Evolutionary conservation across 2,329 filamentous ascomycete species (phyloP).

Genomic region (Fusarium tupiense): DNA sequence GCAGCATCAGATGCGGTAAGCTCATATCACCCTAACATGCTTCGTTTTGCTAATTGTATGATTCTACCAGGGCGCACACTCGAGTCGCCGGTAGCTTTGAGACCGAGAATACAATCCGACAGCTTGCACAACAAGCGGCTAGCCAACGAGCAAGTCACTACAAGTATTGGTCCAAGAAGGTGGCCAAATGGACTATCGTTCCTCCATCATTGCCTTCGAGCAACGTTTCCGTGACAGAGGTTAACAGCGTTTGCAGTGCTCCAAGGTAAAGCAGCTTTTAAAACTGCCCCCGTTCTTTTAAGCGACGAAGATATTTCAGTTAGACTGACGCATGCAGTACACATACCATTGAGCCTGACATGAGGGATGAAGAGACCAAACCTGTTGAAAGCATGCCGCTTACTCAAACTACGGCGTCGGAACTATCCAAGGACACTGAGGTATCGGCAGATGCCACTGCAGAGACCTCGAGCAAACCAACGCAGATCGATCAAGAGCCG

Average conservation of each 20-base stretch:
- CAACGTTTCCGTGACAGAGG: not conserved
- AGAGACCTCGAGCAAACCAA: rapidly evolving
- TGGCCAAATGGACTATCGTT: not conserved
- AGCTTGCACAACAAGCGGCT: rapidly evolving
- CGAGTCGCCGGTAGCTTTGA: not conserved
- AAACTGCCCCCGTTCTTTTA: no score
- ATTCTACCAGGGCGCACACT: rapidly evolving
- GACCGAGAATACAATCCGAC: rapidly evolving
- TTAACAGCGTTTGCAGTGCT: not conserved
- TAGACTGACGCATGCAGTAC: no score
- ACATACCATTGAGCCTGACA: not conserved
- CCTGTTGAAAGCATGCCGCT: not conserved
- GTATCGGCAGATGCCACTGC: rapidly evolving
- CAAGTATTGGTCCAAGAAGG: not conserved
- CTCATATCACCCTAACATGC: no score
- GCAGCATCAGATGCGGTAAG: not conserved
- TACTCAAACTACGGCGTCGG: rapidly evolving
- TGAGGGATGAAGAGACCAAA: not conserved
- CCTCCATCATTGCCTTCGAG: rapidly evolving
- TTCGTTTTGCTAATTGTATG: no score
- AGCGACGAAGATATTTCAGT: no score
- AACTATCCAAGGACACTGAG: not conserved
- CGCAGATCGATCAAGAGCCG: no score
- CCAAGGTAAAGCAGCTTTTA: not conserved
- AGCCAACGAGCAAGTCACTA: not conserved